Evolutionary conservation across 2,329 filamentous ascomycete species (phyloP).

Genomic region (Rasamsonia emersonii): DNA sequence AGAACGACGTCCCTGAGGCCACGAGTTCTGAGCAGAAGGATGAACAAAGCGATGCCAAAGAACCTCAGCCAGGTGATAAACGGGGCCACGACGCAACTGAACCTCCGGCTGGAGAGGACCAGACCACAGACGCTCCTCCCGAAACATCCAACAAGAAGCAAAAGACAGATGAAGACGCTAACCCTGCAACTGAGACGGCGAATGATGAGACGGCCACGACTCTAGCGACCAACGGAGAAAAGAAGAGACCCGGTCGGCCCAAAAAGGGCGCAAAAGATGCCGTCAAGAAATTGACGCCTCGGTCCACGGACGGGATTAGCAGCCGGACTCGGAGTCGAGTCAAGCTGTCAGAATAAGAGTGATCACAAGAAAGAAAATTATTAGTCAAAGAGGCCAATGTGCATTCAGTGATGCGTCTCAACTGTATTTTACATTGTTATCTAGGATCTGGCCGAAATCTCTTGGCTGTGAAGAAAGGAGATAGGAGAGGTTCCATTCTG

Average conservation of each 20-base stretch:
- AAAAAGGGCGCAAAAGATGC: constrained; percentile 23
- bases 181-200: too few relatives aligned
- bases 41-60: constrained; percentile 2
- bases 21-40: background rate
- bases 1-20: background rate
- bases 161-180: constrained; percentile 17
- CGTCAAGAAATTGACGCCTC: constrained; percentile 17
- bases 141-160: constrained; percentile 25
- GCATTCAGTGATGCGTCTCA: too few relatives aligned
- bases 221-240: constrained; percentile 14
- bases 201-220: constrained; percentile 11
- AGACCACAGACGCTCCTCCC: constrained; percentile 3
- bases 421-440: too few relatives aligned
- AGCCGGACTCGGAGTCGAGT: constrained; percentile 32
- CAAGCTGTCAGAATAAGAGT: constrained; percentile 17
- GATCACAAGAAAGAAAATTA: too few relatives aligned
- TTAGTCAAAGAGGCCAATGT: too few relatives aligned
- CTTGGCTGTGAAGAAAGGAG: too few relatives aligned
- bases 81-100: constrained; percentile 17
- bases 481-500: too few relatives aligned
- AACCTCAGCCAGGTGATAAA: constrained; percentile 15
- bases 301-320: constrained; percentile 23
- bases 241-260: constrained; percentile 21
- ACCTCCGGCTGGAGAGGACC: too few relatives aligned
- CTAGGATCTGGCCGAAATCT: too few relatives aligned